A percentile compares a stretch with the other conserved stretches of the same genome.
Conservation (phyloP, 768 basidiomycete genomes). For the Rubroboletus pulcherrimus region DNA sequence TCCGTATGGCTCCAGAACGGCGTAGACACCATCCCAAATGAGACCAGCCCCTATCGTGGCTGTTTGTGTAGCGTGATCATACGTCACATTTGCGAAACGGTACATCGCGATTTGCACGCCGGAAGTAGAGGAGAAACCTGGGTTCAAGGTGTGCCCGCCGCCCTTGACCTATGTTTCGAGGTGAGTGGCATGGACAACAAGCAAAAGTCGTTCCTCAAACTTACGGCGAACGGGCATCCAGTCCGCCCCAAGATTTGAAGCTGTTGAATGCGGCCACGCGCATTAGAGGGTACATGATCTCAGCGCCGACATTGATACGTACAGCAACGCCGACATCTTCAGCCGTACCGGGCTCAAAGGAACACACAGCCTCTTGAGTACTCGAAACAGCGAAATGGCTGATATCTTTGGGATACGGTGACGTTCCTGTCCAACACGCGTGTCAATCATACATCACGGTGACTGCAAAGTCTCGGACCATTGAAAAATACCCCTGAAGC, state of each 20-base stretch:
- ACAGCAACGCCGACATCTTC: conserved; percentile 54
- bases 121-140: conserved; percentile 54
- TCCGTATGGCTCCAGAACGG: conserved; percentile 43
- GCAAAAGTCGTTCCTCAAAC: conserved; percentile 4
- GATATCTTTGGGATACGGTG: conserved; percentile 39
- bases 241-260: conserved; percentile 44
- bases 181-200: background rate
- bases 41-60: conserved; percentile 39
- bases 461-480: conserved; percentile 8
- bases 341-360: conserved; percentile 54
- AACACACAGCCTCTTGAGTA: conserved; percentile 44
- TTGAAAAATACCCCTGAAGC: conserved; percentile 23
- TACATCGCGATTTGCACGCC: conserved; percentile 59
- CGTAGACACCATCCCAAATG: conserved; percentile 69
- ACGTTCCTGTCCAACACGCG: conserved; percentile 13
- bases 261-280: conserved; percentile 27
- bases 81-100: conserved; percentile 43
- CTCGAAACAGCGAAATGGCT: conserved; percentile 50
- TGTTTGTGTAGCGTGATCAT: conserved; percentile 38
- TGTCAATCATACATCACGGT: conserved; percentile 7
- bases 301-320: background rate
- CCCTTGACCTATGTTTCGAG: conserved; percentile 48
- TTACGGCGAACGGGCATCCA: conserved; percentile 52
- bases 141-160: conserved; percentile 56
- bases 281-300: background rate